Conservation (phyloP, 1,284 basidiomycete genomes). For the Trametes versicolor region DNA sequence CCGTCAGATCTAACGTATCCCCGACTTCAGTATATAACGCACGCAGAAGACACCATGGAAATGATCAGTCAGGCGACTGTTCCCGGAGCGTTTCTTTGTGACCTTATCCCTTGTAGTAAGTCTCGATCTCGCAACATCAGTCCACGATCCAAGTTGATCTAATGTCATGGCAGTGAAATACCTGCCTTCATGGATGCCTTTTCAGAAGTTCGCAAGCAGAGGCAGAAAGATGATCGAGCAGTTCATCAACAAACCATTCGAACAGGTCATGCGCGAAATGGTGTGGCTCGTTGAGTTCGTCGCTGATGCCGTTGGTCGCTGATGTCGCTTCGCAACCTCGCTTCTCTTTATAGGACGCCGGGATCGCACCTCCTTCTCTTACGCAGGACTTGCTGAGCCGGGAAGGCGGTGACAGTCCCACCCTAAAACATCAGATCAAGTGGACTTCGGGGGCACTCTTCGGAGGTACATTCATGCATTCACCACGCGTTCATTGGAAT, state of each 20-base stretch:
- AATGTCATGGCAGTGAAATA: conserved; percentile 40
- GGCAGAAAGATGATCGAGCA: conserved; percentile 35
- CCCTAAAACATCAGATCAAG: conserved; percentile 30
- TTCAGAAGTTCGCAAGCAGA: conserved; percentile 40
- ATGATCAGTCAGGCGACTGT: conserved; percentile 37
- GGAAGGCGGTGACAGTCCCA: neutral
- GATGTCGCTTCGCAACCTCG: neutral
- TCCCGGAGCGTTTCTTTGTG: conserved; percentile 44
- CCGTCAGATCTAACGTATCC: conserved; percentile 12
- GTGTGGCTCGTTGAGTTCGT: conserved; percentile 37
- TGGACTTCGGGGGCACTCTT: conserved; percentile 39
- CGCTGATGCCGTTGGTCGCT: no score
- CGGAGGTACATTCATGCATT: conserved; percentile 32
- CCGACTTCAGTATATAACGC: conserved; percentile 32
- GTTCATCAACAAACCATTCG: conserved; percentile 41
- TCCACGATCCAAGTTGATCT: neutral
- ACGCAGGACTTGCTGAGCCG: conserved; percentile 21
- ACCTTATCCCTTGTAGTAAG: conserved; percentile 42
- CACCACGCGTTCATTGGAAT: neutral
- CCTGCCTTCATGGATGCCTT: conserved; percentile 50
- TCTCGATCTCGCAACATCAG: neutral
- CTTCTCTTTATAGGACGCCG: conserved; percentile 15
- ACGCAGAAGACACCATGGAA: conserved; percentile 39
- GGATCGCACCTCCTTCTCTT: conserved; percentile 31
- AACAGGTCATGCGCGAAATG: conserved; percentile 43